Base-by-base conservation (phyloP, 306 rosid genomes). In the Begonia masoniana region DNA sequence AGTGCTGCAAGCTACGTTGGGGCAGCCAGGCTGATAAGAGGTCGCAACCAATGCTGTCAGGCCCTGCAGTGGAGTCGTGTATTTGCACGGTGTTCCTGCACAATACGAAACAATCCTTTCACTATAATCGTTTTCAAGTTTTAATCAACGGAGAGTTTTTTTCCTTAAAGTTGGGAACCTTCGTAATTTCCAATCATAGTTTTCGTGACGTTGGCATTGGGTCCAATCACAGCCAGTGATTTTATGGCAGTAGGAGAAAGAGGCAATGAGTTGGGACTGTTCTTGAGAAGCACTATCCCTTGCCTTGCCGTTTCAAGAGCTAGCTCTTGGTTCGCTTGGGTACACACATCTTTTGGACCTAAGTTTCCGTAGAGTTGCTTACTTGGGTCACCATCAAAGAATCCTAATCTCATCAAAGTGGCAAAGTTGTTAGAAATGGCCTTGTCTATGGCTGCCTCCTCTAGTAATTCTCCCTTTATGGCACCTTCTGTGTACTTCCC, bases 331-430 rank as follows among this genome's bases (percentile, higher is more conserved):
- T 92, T 62, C 26, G 45, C 62, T 16, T 66, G 5, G 16, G 96
- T 92, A 66, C 99, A 92, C n/a, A 86, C 99, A 56, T 92, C 96
- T 71, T 86, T 83, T 21, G 99, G 96, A 61, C 99, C 96, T 15
- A 86, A 84, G 8, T 81, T 71, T 43, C 99, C 99, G 55, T 77
- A 92, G 15, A 59, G 62, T 62, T 75, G 94, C 68, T 81, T 75
- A 61, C 75, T 83, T 10, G 99, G 99, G 55, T 81, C 81, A 14
- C 99, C 99, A 61, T 92, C 87, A 56, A 83, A 92, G 81, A 92
- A 86, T 16, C 99, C 99, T 55, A 92, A 77, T 58, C 99, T 69
- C 87, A 92, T 81, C 75, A 92, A 61, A 0, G 96, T 92, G 14
- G 82, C 88, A 8, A 86, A 76, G 52, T 83, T 92, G 76, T 92